phyloP scores from a whole-genome alignment of 176 grass and related monocot species.

The Pontederia paniculata region DNA sequence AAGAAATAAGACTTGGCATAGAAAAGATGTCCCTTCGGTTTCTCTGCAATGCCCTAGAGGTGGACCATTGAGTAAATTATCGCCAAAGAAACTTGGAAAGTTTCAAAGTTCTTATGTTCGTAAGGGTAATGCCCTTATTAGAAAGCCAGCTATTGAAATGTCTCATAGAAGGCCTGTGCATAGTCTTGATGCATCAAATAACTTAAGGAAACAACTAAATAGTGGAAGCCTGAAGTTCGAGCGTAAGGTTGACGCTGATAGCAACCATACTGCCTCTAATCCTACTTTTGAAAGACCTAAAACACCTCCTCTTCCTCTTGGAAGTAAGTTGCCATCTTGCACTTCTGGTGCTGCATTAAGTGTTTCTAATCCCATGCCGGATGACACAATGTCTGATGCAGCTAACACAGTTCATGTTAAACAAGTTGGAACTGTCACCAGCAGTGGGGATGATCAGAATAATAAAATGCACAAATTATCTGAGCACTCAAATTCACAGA shows the following conservation, averaged over 20 bases:
- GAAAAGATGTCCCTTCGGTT: slow-evolving; percentile 42
- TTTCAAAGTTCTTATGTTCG: slow-evolving; percentile 72
- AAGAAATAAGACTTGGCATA: slow-evolving; percentile 81
- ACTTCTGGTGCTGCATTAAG: slow-evolving; percentile 14
- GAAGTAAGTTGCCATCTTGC: slow-evolving; percentile 29
- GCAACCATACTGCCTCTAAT: slow-evolving; percentile 18
- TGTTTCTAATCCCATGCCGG: slow-evolving; percentile 29
- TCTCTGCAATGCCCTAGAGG: slow-evolving; percentile 28
- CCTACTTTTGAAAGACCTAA: slow-evolving; percentile 67
- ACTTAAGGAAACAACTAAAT: slow-evolving; percentile 26
- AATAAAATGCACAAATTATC: slow-evolving; percentile 15
- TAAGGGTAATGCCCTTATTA: slow-evolving; percentile 90
- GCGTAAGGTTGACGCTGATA: slow-evolving; percentile 35
- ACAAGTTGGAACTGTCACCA: slow-evolving; percentile 1
- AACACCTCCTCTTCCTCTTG: slow-evolving; percentile 60
- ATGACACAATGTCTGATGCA: slow-evolving; percentile 29
- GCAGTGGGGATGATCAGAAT: slow-evolving; percentile 23
- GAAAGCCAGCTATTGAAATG: slow-evolving; percentile 50
- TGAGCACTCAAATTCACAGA: slow-evolving; percentile 29
- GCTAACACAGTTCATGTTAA: slow-evolving; percentile 20
- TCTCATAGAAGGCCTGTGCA: slow-evolving; percentile 25
- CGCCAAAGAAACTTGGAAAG: slow-evolving; percentile 38
- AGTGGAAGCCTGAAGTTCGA: slow-evolving; percentile 48
- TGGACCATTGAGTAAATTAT: slow-evolving; percentile 36
- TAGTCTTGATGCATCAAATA: slow-evolving; percentile 27